A percentile compares a stretch with the other conserved stretches of the same genome.
Conservation (phyloP, 495 filamentous ascomycete genomes). For the Penicillium pulvis region DNA sequence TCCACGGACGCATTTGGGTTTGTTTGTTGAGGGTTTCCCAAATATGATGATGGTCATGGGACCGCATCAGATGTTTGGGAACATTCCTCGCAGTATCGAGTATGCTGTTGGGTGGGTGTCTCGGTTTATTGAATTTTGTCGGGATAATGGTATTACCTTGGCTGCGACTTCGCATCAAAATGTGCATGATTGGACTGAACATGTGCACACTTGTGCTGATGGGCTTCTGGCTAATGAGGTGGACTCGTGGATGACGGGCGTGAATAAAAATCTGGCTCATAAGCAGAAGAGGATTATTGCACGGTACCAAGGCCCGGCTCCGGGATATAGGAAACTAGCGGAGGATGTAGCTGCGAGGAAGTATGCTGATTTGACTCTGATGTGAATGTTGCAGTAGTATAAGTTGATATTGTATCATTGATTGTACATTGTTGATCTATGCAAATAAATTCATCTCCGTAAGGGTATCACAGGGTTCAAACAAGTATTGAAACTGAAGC, state of each 20-base stretch:
- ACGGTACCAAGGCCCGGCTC: slow-evolving; percentile 30
- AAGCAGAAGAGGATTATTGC: slow-evolving; percentile 40
- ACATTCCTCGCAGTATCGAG: slow-evolving; percentile 16
- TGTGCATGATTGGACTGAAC: slow-evolving; percentile 28
- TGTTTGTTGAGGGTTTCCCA: slow-evolving; percentile 9
- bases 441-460: slow-evolving; percentile 14
- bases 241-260: slow-evolving; percentile 44
- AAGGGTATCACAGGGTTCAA: slow-evolving; percentile 16
- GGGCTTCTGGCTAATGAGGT: slow-evolving; percentile 41
- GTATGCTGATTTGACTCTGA: slow-evolving; percentile 23
- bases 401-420: background rate
- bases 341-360: slow-evolving; percentile 23
- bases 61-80: slow-evolving; percentile 15
- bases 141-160: slow-evolving; percentile 14
- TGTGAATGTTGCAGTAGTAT: slow-evolving; percentile 9
- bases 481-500: slow-evolving; percentile 16
- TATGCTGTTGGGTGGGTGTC: slow-evolving; percentile 11
- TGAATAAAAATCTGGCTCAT: slow-evolving; percentile 37
- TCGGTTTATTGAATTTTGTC: slow-evolving; percentile 18
- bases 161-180: slow-evolving; percentile 18
- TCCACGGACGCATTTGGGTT: slow-evolving; percentile 15
- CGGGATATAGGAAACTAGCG: slow-evolving; percentile 25
- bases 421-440: background rate
- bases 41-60: slow-evolving; percentile 21
- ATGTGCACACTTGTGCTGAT: slow-evolving; percentile 28